Percentiles rank a stretch among this genome's conserved stretches.
Conservation (phyloP, 345 rosid species). For the Pseudoturritis turrita region DNA sequence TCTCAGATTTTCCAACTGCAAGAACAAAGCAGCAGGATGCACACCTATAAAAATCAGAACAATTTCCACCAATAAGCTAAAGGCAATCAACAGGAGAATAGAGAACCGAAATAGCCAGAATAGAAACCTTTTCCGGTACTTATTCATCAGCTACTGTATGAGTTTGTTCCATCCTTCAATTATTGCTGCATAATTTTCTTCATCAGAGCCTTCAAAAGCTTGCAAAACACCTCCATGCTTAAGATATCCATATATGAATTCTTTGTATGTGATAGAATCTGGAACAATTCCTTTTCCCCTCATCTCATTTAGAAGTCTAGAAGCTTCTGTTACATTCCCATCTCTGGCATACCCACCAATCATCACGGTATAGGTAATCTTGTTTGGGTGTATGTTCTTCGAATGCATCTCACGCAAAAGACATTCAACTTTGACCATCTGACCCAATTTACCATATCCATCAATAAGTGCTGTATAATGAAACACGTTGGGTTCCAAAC, state of each 20-base stretch:
- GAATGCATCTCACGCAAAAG: slow-evolving; percentile 59
- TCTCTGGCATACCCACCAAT: slow-evolving; percentile 55
- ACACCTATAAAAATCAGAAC: neutral
- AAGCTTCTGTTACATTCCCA: slow-evolving; percentile 57
- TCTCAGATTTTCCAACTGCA: slow-evolving; percentile 2
- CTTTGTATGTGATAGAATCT: slow-evolving; percentile 63
- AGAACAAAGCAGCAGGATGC: neutral
- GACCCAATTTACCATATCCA: slow-evolving; percentile 67
- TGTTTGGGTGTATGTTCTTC: slow-evolving; percentile 52
- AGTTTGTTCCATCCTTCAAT: slow-evolving; percentile 45
- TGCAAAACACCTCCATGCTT: slow-evolving; percentile 54
- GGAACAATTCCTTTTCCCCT: slow-evolving; percentile 49
- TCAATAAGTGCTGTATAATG: slow-evolving; percentile 73
- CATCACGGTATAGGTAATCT: slow-evolving; percentile 72
- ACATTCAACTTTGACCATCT: slow-evolving; percentile 51
- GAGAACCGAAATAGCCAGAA: neutral
- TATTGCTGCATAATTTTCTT: slow-evolving; percentile 62
- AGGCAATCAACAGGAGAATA: neutral
- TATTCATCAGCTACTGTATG: slow-evolving; percentile 16
- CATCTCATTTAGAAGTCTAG: slow-evolving; percentile 60
- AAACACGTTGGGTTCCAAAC: slow-evolving; percentile 57
- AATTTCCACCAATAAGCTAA: neutral
- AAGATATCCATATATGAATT: slow-evolving; percentile 48
- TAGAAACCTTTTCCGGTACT: slow-evolving; percentile 6
- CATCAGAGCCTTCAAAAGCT: slow-evolving; percentile 55